Conservation (phyloP, 192 early-diverging fungal species). For the Polychytrium aggregatum region DNA sequence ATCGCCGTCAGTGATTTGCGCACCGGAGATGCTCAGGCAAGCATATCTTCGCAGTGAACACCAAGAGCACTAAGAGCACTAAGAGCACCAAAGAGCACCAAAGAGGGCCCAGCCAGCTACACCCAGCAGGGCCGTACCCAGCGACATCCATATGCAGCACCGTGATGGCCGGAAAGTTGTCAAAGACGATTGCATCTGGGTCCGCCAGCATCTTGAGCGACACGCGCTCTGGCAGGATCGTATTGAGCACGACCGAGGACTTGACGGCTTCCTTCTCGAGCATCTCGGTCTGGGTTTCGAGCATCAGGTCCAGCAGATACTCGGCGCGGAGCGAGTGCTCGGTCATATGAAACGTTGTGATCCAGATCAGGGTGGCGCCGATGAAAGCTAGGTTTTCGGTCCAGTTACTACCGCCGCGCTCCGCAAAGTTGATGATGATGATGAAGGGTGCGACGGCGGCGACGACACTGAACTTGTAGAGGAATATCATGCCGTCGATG, state of each 20-base stretch:
- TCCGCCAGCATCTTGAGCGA: slow-evolving; percentile 26
- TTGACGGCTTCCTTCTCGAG: slow-evolving; percentile 30
- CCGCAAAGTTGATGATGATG: slow-evolving; percentile 6
- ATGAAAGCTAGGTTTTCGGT: no score
- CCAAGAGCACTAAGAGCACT: no score
- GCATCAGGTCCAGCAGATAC: slow-evolving; percentile 21
- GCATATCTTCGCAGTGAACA: no score
- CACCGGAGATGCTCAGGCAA: no score
- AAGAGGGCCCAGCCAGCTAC: no score
- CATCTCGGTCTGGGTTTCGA: slow-evolving; percentile 29
- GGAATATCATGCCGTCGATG: slow-evolving; percentile 15
- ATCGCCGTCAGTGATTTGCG: no score
- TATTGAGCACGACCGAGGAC: slow-evolving; percentile 22
- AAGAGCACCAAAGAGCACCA: no score
- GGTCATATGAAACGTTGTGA: neutral
- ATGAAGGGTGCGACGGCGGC: slow-evolving; percentile 5
- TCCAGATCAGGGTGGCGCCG: neutral
- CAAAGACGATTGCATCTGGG: slow-evolving; percentile 28
- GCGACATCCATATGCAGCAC: slow-evolving; percentile 44
- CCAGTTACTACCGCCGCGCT: neutral
- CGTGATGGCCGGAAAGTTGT: slow-evolving; percentile 24
- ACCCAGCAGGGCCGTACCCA: no score
- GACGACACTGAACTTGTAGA: neutral
- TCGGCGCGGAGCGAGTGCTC: slow-evolving; percentile 7
- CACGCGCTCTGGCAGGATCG: slow-evolving; percentile 33